phyloP scores from a whole-genome alignment of 306 rosid genomes.

The Sicyos baderoa region DNA sequence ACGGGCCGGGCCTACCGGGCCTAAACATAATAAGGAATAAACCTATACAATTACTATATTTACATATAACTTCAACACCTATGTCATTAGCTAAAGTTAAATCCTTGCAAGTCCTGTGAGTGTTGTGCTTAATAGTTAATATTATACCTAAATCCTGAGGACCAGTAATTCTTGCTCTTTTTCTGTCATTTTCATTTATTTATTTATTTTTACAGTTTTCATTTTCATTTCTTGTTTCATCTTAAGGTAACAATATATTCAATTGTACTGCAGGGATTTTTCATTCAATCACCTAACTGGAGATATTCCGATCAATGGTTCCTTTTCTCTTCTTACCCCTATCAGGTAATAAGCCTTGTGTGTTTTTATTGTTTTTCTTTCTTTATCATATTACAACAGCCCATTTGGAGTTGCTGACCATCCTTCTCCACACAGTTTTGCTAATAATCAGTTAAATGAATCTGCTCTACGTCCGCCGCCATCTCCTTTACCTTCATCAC shows the following conservation, averaged over 20 bases:
- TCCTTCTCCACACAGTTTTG: conserved; percentile 43
- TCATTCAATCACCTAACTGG: conserved; percentile 62
- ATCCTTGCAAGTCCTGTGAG: conserved; percentile 94
- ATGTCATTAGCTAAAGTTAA: conserved; percentile 32
- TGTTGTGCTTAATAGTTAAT: conserved; percentile 27
- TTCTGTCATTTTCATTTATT: not conserved
- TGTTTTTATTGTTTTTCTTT: not conserved
- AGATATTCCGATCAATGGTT: conserved; percentile 57
- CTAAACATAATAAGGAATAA: too few species aligned
- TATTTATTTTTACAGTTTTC: too few species aligned
- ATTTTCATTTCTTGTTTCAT: not conserved
- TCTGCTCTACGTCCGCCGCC: conserved; percentile 29
- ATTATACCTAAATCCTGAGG: too few species aligned
- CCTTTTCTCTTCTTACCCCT: conserved; percentile 78
- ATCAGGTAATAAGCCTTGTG: conserved; percentile 49
- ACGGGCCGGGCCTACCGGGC: too few species aligned
- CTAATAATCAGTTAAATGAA: conserved; percentile 24
- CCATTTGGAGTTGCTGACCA: not conserved
- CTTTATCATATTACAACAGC: not conserved
- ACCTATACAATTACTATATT: too few species aligned
- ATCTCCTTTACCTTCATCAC: conserved; percentile 35
- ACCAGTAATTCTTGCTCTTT: not conserved
- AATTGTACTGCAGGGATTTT: conserved; percentile 61
- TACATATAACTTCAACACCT: too few species aligned
- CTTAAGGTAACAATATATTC: conserved; percentile 22